Evolutionary conservation across 2,329 filamentous ascomycete genomes (phyloP).

Genomic region (Rhinocladiella mackenziei): DNA sequence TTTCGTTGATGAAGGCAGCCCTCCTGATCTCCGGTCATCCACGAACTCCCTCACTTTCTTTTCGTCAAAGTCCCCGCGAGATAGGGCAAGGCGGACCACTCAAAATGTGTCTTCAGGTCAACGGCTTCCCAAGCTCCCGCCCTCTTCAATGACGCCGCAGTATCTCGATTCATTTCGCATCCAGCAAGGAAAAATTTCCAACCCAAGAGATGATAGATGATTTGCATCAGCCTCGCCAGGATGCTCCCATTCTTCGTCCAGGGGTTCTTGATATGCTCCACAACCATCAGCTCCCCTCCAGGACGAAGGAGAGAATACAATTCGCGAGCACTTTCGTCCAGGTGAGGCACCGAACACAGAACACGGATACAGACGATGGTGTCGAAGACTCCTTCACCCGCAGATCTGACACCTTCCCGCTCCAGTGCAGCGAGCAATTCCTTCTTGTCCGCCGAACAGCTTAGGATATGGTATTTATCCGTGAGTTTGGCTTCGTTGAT

Average conservation of each 20-base stretch:
- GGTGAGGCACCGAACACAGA: constrained; percentile 52
- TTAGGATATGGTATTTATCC: constrained; percentile 49
- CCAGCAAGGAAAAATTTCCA: constrained; percentile 53
- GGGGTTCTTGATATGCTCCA: constrained; percentile 54
- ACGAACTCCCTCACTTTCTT: constrained; percentile 1
- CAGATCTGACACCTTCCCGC: constrained; percentile 38
- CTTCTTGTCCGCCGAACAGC: constrained; percentile 46
- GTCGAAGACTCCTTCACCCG: constrained; percentile 47
- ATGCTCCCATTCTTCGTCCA: constrained; percentile 48
- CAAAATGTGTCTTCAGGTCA: constrained; percentile 43
- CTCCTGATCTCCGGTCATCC: no score
- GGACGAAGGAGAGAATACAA: constrained; percentile 52
- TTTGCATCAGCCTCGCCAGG: constrained; percentile 45
- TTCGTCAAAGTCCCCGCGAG: constrained; percentile 42
- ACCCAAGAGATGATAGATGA: constrained; percentile 43
- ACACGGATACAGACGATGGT: constrained; percentile 54
- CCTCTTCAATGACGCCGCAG: constrained; percentile 40
- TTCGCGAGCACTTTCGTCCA: constrained; percentile 43
- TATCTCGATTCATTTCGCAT: constrained; percentile 51
- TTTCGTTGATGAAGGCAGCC: no score
- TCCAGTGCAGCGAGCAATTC: constrained; percentile 45
- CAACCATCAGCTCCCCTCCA: constrained; percentile 52
- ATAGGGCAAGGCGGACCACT: constrained; percentile 40
- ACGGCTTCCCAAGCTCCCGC: constrained; percentile 49
- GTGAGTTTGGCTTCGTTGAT: constrained; percentile 32